Evolutionary conservation across 768 basidiomycete genomes (phyloP), one percentile per base, ranked within the genome.

Genomic region (Tylopilus sp.): DNA sequence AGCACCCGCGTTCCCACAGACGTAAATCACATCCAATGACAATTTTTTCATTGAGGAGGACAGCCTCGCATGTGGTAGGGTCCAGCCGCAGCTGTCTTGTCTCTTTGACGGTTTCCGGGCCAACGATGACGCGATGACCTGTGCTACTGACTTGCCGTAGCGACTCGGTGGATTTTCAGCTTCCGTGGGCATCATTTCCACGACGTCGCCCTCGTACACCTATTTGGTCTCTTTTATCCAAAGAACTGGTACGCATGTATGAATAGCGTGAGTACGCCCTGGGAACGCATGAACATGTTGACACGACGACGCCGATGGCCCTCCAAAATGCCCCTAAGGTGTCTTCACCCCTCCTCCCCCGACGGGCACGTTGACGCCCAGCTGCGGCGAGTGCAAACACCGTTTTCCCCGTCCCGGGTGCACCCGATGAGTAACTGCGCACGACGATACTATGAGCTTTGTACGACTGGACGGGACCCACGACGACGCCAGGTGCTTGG

Each of bases 341-440:
- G 5, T 98, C 95, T 66, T 98, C 97, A 2, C 97, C 98, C 79
- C 98, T 99, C 76, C 98, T 98, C 50, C 98, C 94, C 95, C 97
- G 67, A 99, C 98, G 0, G 97, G 97, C 1, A 98, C 95, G 63
- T 97, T 97, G 20, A 80, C 73, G 0, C 97, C 97, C 0, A 99
- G 79, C 62, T 98, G 98, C 81, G 0, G 93, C 97, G n/a, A 98
- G 71, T 2, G 97, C 95, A 22, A 98, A 80, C 0, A 97, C 97
- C 0, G 97, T 99, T 74, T 99, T 99, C 10, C 97, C 95, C 3
- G 97, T 99, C 17, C 97, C 95, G 1, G 97, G 97, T 20, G 92
- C 92, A 49, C n/a, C 97, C 97, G 22, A 91, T 95, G 33, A 98
- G 81, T 38, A 98, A 72, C 36, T 98, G 75, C 1, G 94, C 94